Conservation (phyloP, 768 basidiomycete species). For the Boletus reticulatus region DNA sequence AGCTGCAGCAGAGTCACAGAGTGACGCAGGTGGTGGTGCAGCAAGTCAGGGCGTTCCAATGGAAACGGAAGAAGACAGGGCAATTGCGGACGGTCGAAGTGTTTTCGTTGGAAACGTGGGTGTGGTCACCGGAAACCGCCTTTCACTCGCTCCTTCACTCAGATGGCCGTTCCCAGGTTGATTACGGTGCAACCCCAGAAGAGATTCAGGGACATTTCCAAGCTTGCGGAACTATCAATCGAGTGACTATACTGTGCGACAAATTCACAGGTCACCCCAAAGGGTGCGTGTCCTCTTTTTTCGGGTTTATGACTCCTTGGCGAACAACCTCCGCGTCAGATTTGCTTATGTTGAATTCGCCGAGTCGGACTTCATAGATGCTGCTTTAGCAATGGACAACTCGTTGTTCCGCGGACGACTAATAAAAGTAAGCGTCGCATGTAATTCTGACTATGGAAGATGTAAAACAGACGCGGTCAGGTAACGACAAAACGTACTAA, state of each 20-base stretch:
- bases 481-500: conserved; percentile 97
- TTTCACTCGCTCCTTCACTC: conserved; percentile 9
- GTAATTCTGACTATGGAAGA: neutral
- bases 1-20: conserved; percentile 66
- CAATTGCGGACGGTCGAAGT: conserved; percentile 79
- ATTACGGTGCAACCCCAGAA: conserved; percentile 95
- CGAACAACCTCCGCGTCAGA: conserved; percentile 40
- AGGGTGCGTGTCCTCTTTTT: conserved; percentile 56
- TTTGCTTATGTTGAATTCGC: conserved; percentile 99
- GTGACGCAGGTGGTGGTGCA: conserved; percentile 42
- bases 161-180: conserved; percentile 61
- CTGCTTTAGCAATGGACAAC: conserved; percentile 91
- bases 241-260: conserved; percentile 98
- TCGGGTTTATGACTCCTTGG: conserved; percentile 1
- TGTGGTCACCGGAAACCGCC: conserved; percentile 14
- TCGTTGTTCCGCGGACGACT: conserved; percentile 92
- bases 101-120: conserved; percentile 95
- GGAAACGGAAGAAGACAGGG: conserved; percentile 85
- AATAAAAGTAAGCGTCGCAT: conserved; percentile 66
- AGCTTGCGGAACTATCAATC: conserved; percentile 96
- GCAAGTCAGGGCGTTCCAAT: conserved; percentile 50
- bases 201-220: conserved; percentile 98
- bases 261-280: conserved; percentile 99
- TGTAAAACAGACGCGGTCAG: conserved; percentile 38
- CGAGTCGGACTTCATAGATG: conserved; percentile 86